Evolutionary conservation across 768 basidiomycete genomes (phyloP).

Genomic region (Galerina marginata): DNA sequence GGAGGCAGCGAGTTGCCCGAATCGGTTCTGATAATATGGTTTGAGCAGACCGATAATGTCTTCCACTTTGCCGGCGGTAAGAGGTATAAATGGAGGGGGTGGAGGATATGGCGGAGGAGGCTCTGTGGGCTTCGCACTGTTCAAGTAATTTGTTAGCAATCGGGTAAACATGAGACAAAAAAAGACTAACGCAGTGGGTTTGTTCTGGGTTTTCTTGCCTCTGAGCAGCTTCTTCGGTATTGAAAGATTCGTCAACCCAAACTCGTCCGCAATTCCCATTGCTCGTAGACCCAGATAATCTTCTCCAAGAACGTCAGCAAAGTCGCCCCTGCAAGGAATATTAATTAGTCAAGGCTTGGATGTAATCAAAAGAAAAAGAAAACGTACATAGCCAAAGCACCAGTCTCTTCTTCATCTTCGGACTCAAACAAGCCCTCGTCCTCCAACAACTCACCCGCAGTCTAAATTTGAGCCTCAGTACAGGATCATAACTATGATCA

Average conservation of each 20-base stretch:
- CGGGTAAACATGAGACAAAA: not conserved
- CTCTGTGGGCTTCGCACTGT: conserved; percentile 68
- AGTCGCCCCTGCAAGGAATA: conserved; percentile 67
- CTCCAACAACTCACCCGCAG: conserved; percentile 49
- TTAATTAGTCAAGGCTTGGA: not conserved
- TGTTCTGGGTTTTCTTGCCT: conserved; percentile 56
- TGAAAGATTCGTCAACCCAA: conserved; percentile 76
- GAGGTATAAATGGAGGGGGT: conserved; percentile 78
- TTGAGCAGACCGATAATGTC: conserved; percentile 87
- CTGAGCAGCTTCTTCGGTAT: conserved; percentile 81
- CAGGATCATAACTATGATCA: not conserved
- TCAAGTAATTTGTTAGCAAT: conserved; percentile 5
- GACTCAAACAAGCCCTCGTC: conserved; percentile 59
- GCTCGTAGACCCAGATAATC: conserved; percentile 92
- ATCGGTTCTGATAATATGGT: conserved; percentile 68
- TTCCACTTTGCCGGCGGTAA: conserved; percentile 68
- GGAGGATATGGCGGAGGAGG: conserved; percentile 86
- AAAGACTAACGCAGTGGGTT: conserved; percentile 54
- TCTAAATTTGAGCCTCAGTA: conserved; percentile 26
- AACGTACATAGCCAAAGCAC: conserved; percentile 44
- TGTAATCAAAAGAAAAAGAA: not conserved
- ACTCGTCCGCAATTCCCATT: conserved; percentile 86
- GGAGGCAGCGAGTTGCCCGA: conserved; percentile 47
- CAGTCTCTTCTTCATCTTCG: conserved; percentile 51
- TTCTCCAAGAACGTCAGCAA: conserved; percentile 86